These are phyloP conservation scores for Epichloe elymi DNA, from an alignment of 2,329 filamentous ascomycete species.

Conservation along the genomic window DNA sequence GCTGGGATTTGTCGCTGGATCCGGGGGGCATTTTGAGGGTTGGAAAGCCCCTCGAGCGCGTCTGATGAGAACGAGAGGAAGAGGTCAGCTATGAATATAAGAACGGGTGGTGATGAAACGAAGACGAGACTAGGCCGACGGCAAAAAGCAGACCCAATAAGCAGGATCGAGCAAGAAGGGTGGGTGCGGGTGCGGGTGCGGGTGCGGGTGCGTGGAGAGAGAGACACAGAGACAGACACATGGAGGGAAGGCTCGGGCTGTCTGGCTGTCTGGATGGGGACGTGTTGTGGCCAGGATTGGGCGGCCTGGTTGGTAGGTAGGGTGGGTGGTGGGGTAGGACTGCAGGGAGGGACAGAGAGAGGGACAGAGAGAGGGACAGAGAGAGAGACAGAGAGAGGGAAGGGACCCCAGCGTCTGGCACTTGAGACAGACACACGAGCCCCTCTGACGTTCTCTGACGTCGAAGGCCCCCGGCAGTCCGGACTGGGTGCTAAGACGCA, in stretches of 20 bases:
- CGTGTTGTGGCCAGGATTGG: background rate
- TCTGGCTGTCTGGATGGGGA: too few species aligned
- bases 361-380: background rate
- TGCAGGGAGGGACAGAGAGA: background rate
- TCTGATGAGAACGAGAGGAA: conserved; percentile 13
- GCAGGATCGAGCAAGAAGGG: conserved; percentile 2
- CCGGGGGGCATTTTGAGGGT: conserved; percentile 24
- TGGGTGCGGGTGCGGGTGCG: conserved; percentile 2
- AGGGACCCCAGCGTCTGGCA: background rate
- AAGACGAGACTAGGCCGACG: conserved; percentile 1
- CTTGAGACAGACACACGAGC: conserved; percentile 26
- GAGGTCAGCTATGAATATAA: conserved; percentile 10
- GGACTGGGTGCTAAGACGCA: conserved; percentile 3
- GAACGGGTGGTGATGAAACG: conserved; percentile 6
- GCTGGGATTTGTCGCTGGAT: conserved; percentile 16
- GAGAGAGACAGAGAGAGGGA: background rate
- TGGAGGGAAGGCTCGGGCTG: conserved; percentile 2
- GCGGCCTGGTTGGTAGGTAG: background rate
- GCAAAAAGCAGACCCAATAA: conserved; percentile 9
- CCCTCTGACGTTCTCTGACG: conserved; percentile 24
- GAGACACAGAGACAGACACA: background rate
- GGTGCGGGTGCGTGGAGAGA: conserved; percentile 6
- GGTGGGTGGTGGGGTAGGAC: too few species aligned
- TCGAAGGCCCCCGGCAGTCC: conserved; percentile 12
- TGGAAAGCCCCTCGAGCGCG: conserved; percentile 24